These are phyloP conservation scores for Taphrina deformans DNA, from an alignment of 1,139 yeast species.

Conservation along the genomic window DNA sequence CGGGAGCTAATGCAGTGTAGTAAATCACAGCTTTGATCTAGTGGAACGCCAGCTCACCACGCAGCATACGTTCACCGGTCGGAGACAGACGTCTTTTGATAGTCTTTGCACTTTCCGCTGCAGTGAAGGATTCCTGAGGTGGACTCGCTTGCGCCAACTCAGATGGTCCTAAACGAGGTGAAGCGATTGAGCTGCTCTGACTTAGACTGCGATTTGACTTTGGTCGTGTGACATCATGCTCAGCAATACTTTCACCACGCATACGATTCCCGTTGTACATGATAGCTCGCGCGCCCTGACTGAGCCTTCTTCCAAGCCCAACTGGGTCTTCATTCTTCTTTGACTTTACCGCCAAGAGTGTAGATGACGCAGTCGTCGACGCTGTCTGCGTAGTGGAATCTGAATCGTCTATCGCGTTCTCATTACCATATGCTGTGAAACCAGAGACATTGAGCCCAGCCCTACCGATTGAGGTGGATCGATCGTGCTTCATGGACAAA, in stretches of 20 bases:
- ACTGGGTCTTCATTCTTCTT: conserved; percentile 22
- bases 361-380: neutral
- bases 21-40: too few species aligned
- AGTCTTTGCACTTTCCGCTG: conserved; percentile 12
- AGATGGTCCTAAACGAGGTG: neutral
- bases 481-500: conserved; percentile 27
- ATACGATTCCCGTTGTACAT: conserved; percentile 32
- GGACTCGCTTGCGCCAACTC: neutral
- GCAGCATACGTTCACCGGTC: conserved; percentile 28
- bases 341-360: neutral
- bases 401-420: conserved; percentile 23
- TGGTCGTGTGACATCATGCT: neutral
- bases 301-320: conserved; percentile 26
- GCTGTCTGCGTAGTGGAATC: neutral
- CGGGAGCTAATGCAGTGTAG: too few species aligned
- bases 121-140: neutral
- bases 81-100: conserved; percentile 27
- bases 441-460: conserved; percentile 5
- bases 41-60: conserved; percentile 25
- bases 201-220: conserved; percentile 1
- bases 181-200: conserved; percentile 1
- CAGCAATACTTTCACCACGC: conserved; percentile 20
- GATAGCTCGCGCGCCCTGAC: conserved; percentile 32
- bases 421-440: conserved; percentile 1
- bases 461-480: conserved; percentile 12